phyloP scores from a whole-genome alignment of 176 grass and related monocot species.

The Elaeis guineensis region DNA sequence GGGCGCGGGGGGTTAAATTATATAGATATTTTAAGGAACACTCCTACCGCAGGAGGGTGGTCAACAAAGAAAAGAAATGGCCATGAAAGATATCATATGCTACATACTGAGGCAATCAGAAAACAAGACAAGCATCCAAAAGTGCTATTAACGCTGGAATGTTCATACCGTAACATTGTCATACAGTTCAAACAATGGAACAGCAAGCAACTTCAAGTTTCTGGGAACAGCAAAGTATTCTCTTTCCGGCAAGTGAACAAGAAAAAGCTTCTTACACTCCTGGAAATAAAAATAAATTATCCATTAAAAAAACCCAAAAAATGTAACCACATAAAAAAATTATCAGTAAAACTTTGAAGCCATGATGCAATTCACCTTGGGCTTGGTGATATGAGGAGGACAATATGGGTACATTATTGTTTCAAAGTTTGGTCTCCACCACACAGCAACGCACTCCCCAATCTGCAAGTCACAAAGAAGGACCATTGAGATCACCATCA shows the following conservation, averaged over 20 bases:
- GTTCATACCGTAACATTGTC: conserved; percentile 88
- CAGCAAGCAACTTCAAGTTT: conserved; percentile 97
- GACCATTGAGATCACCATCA: no score
- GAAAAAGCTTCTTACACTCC: conserved; percentile 99
- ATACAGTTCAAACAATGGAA: conserved; percentile 95
- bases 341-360: no score
- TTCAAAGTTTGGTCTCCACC: conserved; percentile 99
- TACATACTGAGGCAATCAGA: no score
- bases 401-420: conserved; percentile 99
- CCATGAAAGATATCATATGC: no score
- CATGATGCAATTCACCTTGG: conserved; percentile 49
- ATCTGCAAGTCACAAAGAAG: conserved; percentile 40
- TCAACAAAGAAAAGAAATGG: no score
- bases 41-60: no score
- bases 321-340: neutral
- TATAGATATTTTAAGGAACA: no score
- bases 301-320: neutral
- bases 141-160: no score
- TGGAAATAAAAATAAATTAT: conserved; percentile 12
- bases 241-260: conserved; percentile 94
- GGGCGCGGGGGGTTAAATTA: no score
- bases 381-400: conserved; percentile 97
- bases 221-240: conserved; percentile 99
- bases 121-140: no score
- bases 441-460: conserved; percentile 91